Percentiles rank a stretch among this genome's conserved stretches.
Conservation (phyloP, 441 rosid species). For the Bocquillonia castaneifolia region DNA sequence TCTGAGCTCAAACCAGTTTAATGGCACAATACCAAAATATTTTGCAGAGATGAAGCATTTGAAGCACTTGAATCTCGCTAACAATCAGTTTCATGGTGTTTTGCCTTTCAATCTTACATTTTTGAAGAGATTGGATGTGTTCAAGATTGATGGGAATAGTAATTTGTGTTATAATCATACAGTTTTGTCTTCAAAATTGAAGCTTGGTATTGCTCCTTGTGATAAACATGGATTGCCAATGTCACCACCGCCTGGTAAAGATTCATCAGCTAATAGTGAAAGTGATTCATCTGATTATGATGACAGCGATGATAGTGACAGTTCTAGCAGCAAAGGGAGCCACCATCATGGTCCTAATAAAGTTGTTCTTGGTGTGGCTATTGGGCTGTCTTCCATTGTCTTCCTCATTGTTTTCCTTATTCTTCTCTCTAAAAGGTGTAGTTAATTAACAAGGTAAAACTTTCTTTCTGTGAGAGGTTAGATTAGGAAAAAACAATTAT, state of each 20-base stretch:
- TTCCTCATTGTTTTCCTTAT: constrained; percentile 83
- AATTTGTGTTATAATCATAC: constrained; percentile 77
- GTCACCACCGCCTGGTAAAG: constrained; percentile 78
- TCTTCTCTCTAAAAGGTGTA: constrained; percentile 79
- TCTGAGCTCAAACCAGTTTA: constrained; percentile 82
- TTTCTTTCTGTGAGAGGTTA: constrained; percentile 21
- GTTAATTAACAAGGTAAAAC: constrained; percentile 33
- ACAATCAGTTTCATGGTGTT: constrained; percentile 67
- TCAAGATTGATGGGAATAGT: constrained; percentile 66
- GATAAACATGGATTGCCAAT: constrained; percentile 86
- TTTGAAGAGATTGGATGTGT: constrained; percentile 53
- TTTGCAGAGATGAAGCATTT: constrained; percentile 57
- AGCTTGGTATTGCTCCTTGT: constrained; percentile 72
- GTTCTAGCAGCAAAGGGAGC: constrained; percentile 32
- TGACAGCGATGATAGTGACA: constrained; percentile 30
- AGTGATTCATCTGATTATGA: constrained; percentile 52
- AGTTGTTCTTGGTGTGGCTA: constrained; percentile 83
- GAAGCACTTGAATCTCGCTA: constrained; percentile 64
- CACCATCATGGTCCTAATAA: constrained; percentile 79
- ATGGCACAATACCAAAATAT: constrained; percentile 79
- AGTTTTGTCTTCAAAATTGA: constrained; percentile 58
- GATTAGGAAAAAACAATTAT: constrained; percentile 28
- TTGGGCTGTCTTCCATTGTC: constrained; percentile 73
- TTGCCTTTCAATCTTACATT: constrained; percentile 78
- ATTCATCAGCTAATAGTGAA: constrained; percentile 32